Evolutionary conservation across 2,329 filamentous ascomycete species (phyloP), one percentile per base, ranked within the genome.

Genomic region (Trichoderma sp.): DNA sequence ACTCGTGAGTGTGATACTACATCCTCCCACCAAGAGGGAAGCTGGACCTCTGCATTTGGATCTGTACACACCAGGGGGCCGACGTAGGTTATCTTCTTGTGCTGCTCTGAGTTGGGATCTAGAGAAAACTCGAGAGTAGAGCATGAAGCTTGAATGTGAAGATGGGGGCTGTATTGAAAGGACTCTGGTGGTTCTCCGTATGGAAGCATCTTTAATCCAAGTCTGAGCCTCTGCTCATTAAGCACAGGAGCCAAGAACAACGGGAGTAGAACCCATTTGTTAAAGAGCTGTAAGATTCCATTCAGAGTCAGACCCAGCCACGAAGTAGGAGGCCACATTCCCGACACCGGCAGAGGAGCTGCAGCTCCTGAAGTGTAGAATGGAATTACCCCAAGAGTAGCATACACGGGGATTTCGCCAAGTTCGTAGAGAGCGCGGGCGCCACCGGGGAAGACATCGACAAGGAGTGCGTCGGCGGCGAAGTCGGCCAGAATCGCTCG

Each of bases 131-230:
- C 81, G 26, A 82, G 67, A 0, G 71, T 75, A 0, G 79, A 74
- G 14, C 79, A 81, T 0, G 81, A 82, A 0, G 81, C 81, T 36
- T 82, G 81, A 21, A 83, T 80, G 72, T 83, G 82, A 70, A 83
- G 75, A 71, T 79, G 78, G 9, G 80, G 78, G 71, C 81, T 82
- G 72, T 82, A 82, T 6, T 73, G 77, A 71, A 79, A 82, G 21
- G 74, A 73, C 66, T 82, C 81, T 21, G 75, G 71, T 1, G 79
- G 73, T 26, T 82, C 77, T 4, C 78, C 78, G n/a, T 75, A 78
- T 2, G 76, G 73, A 4, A 82, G 75, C 3, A 73, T 71, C 0
- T 43, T 21, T 15, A 83, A 72, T 0, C 79, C 79, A 8, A 83
- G 74, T 1, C 15, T 56, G 9, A 73, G 75, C 28, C 82, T 75